These are phyloP conservation scores for Talaromyces sp. DNA, from an alignment of 2,329 filamentous ascomycete genomes.

Conservation along the genomic window DNA sequence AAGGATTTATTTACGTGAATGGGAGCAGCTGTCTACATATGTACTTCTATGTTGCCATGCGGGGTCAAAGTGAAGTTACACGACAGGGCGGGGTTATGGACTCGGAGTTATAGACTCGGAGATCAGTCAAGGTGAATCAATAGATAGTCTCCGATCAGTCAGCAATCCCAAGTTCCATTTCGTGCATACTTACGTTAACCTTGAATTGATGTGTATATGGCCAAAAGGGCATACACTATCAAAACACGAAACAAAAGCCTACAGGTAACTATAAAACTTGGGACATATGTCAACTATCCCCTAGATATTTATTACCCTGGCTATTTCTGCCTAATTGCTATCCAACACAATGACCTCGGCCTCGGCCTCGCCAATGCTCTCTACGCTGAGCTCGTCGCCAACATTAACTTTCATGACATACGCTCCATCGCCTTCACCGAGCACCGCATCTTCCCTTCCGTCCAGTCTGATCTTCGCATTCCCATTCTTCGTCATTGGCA, in stretches of 20 bases:
- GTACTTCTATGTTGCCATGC: neutral
- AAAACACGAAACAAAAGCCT: neutral
- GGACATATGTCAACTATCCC: neutral
- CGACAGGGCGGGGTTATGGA: neutral
- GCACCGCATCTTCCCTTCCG: constrained; percentile 58
- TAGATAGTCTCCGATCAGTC: neutral
- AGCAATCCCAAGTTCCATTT: neutral
- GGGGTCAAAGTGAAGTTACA: neutral
- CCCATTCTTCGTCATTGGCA: constrained; percentile 72
- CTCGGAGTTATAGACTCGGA: neutral
- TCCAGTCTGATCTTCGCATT: constrained; percentile 66
- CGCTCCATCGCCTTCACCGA: constrained; percentile 75
- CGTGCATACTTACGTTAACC: neutral
- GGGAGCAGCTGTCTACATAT: neutral
- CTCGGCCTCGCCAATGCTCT: constrained; percentile 62
- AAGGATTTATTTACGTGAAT: neutral
- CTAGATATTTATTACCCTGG: neutral
- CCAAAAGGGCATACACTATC: neutral
- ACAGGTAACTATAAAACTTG: neutral
- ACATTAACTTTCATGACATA: constrained; percentile 62
- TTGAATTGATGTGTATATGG: neutral
- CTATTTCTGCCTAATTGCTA: constrained; percentile 41
- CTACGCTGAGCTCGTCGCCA: constrained; percentile 59
- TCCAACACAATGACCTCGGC: constrained; percentile 66
- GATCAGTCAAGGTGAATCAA: neutral